A percentile compares a stretch with the other conserved stretches of the same genome.
Evolutionary conservation across 345 rosid genomes (phyloP).

Genomic region (Dipteronia sinensis): DNA sequence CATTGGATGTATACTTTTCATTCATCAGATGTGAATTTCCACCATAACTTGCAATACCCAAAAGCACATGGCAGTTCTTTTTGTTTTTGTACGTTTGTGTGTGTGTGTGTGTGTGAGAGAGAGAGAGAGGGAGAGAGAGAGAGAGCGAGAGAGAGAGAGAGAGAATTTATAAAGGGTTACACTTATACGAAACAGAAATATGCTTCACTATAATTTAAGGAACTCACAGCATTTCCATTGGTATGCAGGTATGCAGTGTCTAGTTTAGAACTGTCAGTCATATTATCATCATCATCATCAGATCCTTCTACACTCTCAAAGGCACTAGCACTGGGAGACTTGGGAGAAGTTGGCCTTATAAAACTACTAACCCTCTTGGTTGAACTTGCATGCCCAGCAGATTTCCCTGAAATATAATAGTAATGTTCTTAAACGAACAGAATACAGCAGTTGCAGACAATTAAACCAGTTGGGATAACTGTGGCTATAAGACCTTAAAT

Average conservation of each 20-base stretch:
- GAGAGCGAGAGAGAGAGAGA: background rate
- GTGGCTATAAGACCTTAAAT: background rate
- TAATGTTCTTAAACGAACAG: background rate
- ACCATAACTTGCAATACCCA: background rate
- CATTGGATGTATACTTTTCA: background rate
- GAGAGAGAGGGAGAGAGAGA: slow-evolving; percentile 4
- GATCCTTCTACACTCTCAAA: slow-evolving; percentile 91
- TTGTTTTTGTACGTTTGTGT: background rate
- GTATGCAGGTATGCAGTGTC: slow-evolving; percentile 65
- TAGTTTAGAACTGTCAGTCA: slow-evolving; percentile 59
- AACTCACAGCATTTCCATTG: slow-evolving; percentile 83
- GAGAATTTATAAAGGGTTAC: background rate
- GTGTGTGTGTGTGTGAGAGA: no score
- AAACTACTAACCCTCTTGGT: slow-evolving; percentile 62
- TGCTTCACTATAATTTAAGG: slow-evolving; percentile 5
- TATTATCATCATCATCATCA: slow-evolving; percentile 90
- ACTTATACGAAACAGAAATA: background rate
- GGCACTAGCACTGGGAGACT: slow-evolving; percentile 96
- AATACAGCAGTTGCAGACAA: background rate
- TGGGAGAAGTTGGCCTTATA: slow-evolving; percentile 81
- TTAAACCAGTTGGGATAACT: background rate
- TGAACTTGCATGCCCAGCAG: slow-evolving; percentile 52
- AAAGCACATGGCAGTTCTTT: background rate
- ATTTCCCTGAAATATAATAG: slow-evolving; percentile 50
- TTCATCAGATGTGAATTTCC: background rate